Base-by-base conservation (phyloP, 2,329 filamentous ascomycete species). In the Colletotrichum sp. region DNA sequence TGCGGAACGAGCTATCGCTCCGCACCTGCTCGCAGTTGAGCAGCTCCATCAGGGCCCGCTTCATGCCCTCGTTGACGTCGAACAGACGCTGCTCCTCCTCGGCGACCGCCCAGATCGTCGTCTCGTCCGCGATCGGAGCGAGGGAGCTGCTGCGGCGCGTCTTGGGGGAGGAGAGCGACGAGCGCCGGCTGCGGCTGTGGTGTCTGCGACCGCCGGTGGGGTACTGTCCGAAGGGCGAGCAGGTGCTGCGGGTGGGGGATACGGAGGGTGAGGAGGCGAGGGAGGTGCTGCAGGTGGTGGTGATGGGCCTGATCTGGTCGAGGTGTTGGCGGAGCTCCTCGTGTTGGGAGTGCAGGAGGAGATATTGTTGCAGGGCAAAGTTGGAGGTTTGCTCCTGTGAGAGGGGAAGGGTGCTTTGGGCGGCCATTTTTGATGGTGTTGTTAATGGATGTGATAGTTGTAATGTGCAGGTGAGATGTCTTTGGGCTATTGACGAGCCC, bases 51-150 rank as follows among this genome's bases (percentile, higher is more conserved):
- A 93, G 81, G 3, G 90, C 89, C 36, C 90, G 87, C 84, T 93
- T 93, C 84, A 92, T 90, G 79, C 89, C 88, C 82, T 92, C 90
- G 82, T 91, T 91, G 82, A 92, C 88, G 77, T 89, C 86, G 67
- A 86, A 90, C 13, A 92, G 86, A 76, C 87, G 89, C 78, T 88
- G 87, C 80, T 91, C 89, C 80, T 90, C 89, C 21, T 84, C 84
- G 1, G 87, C 89, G 78, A 91, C 87, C 79, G 89, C 88, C 76
- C 84, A 84, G 26, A 89, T 81, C 8, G 87, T 86, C 69, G 87
- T 84, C 79, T 89, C 88, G 79, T 90, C 88, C 26, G 86, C 80
- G 36, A 88, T 87, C 28, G 86, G 87, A 71, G 82, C 82, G 9
- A 84, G 76, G 24, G 79, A 79, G 66, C 75, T 78, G 68, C 65